Base-by-base conservation (phyloP, 495 filamentous ascomycete genomes). In the Penicillium atrosanguineum region DNA sequence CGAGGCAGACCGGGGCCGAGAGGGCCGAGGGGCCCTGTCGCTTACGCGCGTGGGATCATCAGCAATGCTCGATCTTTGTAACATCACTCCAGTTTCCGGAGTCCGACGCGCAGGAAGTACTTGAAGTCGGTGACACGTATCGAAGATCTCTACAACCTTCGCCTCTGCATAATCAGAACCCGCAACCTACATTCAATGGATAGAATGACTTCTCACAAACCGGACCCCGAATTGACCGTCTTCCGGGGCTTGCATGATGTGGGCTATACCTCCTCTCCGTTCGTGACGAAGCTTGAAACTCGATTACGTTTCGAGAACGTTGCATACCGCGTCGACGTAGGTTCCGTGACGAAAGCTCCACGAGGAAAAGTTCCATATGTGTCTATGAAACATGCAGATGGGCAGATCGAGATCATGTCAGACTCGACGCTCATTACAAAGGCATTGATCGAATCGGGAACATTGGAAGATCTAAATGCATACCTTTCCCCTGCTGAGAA, bases 281-380 rank as follows among this genome's bases (percentile, higher is more conserved):
- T 84, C 58, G 83, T 84, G 45, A 81, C 60, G 34, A 88, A 87
- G 63, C 75, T 87, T 48, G 84, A 88, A 57, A 70, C 79, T 21
- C 83, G 83, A 1, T 71, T 88, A 7, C 83, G 84, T 20, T 75
- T 85, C 48, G 73, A 68, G 5, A 64, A 64, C 0, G 38, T 85
- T 12, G 40, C 67, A 0, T 87, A 88, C 64, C 48, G 41, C 3
- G 55, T 60, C 4, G 76, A 71, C 0, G 28, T 50, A 0, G 84
- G 83, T 0, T 79, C 76, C 0, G 43, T 65, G 0, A 38, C 34
- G 19, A 55, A 63, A n/a, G 77, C 68, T 1, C 84, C 84, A 0
- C 73, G 66, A 23, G 81, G 81, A 16, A 87, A 87, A 63, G 74
- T 87, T 21, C 85, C 84, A 4, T 88, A 87, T 60, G 46, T 71